These are phyloP conservation scores for Talaromyces wortmannii DNA, from an alignment of 495 filamentous ascomycete species.

Conservation along the genomic window DNA sequence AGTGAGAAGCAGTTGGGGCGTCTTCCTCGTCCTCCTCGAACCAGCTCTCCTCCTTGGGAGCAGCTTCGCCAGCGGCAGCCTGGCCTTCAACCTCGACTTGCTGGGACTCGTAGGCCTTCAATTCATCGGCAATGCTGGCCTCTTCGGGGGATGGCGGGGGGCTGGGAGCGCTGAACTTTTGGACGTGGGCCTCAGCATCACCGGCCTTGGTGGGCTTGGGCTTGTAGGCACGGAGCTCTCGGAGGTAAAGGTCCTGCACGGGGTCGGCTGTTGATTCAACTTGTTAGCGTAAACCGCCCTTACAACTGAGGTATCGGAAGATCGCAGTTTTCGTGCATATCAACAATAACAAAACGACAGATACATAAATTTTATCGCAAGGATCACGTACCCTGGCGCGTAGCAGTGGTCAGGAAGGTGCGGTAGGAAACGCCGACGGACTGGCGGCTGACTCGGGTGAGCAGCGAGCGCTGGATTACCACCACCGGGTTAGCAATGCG, in stretches of 20 bases:
- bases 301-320: not conserved
- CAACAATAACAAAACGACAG: not conserved
- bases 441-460: conserved; percentile 69
- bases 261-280: conserved; percentile 63
- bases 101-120: conserved; percentile 89
- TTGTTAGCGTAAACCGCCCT: not conserved
- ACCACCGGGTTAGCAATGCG: conserved; percentile 6
- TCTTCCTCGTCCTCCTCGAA: conserved; percentile 58
- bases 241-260: conserved; percentile 94
- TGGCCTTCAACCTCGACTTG: conserved; percentile 93
- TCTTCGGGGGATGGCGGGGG: conserved; percentile 85
- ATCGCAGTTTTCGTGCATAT: not conserved
- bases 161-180: conserved; percentile 74
- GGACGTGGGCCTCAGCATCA: conserved; percentile 86
- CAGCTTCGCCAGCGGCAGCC: conserved; percentile 46
- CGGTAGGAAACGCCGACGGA: conserved; percentile 61
- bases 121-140: conserved; percentile 76
- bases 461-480: conserved; percentile 64
- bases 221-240: conserved; percentile 92
- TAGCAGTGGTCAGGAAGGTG: conserved; percentile 62
- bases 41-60: conserved; percentile 60
- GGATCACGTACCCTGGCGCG: conserved; percentile 32
- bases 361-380: not conserved
- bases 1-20: conserved; percentile 43
- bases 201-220: conserved; percentile 70